These are phyloP conservation scores for Akanthomyces uredinophilus DNA, from an alignment of 2,329 filamentous ascomycete genomes.

Conservation along the genomic window DNA sequence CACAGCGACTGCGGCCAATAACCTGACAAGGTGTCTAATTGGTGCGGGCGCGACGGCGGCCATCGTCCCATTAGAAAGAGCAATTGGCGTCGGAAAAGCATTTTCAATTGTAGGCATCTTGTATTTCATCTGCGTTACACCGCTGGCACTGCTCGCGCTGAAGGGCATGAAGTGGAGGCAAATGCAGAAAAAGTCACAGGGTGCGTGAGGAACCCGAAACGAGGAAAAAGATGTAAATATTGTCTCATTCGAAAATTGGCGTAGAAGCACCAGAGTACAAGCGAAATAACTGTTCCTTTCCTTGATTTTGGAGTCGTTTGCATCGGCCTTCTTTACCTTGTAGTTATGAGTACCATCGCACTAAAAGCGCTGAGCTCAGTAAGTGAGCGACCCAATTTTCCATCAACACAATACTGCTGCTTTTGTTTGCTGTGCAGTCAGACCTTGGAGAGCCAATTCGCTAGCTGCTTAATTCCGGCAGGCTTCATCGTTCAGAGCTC, in stretches of 20 bases:
- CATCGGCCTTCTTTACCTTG: not conserved
- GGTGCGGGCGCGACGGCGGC: constrained; percentile 48
- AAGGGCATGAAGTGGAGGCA: constrained; percentile 41
- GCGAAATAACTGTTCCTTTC: not conserved
- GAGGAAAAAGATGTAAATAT: not conserved
- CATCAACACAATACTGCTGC: not conserved
- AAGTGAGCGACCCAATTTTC: not conserved
- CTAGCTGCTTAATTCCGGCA: not conserved
- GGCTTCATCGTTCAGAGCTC: not conserved
- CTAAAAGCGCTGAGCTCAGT: not conserved
- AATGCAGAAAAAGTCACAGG: constrained; percentile 23
- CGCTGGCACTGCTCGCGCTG: constrained; percentile 36
- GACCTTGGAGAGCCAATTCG: not conserved
- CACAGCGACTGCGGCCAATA: constrained; percentile 52
- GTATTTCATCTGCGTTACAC: constrained; percentile 35
- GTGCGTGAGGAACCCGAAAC: not conserved
- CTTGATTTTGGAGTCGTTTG: not conserved
- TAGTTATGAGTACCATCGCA: not conserved
- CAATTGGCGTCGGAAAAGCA: constrained; percentile 47
- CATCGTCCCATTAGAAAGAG: constrained; percentile 47
- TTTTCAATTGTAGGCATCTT: constrained; percentile 44
- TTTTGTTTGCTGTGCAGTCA: not conserved
- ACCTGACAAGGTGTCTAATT: constrained; percentile 50
- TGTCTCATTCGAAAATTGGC: not conserved
- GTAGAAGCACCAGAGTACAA: not conserved